phyloP scores from a whole-genome alignment of 345 rosid genomes.

The Eucalyptus melliodora region DNA sequence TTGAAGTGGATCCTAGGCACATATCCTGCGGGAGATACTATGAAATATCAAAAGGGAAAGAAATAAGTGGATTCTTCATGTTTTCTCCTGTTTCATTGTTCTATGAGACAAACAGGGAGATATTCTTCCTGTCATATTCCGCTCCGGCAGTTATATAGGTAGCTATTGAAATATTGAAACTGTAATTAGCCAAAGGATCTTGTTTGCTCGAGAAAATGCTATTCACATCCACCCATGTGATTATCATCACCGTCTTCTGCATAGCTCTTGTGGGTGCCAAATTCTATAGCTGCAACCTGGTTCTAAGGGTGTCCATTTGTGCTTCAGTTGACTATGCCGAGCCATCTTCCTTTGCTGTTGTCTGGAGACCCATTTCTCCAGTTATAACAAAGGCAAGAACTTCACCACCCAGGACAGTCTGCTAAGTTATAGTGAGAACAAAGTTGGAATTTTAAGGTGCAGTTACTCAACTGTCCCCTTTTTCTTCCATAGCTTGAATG shows the following conservation, averaged over 20 bases:
- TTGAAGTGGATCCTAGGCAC: conserved; percentile 56
- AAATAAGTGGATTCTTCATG: conserved; percentile 9
- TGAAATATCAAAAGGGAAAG: conserved; percentile 32
- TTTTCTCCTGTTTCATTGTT: neutral
- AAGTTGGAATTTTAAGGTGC: too few species aligned
- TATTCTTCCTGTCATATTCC: conserved; percentile 1
- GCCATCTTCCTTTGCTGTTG: too few species aligned
- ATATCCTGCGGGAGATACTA: conserved; percentile 38
- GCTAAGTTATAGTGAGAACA: too few species aligned
- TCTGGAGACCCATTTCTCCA: too few species aligned
- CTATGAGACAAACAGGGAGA: conserved; percentile 28
- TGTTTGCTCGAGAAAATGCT: conserved; percentile 24
- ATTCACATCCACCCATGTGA: conserved; percentile 58
- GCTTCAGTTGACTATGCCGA: too few species aligned
- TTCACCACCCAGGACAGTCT: too few species aligned
- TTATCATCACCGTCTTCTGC: conserved; percentile 36
- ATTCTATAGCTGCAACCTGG: conserved; percentile 42
- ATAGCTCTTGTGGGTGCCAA: conserved; percentile 53
- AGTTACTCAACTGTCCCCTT: too few species aligned
- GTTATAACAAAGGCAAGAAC: too few species aligned
- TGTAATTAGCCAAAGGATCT: conserved; percentile 13
- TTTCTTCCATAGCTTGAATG: too few species aligned
- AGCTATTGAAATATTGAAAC: conserved; percentile 6
- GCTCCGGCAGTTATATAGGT: neutral
- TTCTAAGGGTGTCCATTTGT: neutral